Base-by-base conservation (phyloP, 1,284 basidiomycete species). In the Tilletia walkeri region DNA sequence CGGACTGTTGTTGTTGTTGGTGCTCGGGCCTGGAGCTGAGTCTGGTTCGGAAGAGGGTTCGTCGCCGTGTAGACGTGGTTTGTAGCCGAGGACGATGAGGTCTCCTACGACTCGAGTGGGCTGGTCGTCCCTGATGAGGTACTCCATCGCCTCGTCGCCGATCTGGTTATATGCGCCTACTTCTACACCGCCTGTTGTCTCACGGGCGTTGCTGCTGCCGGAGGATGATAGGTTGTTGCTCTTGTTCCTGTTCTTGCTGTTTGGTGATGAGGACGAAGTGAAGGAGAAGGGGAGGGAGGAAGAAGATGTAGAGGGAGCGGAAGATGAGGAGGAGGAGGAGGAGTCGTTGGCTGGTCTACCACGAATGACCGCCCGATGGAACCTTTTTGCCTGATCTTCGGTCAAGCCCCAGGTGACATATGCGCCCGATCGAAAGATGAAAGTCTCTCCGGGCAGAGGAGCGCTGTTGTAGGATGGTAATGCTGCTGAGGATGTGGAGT, bases 141-240 rank as follows among this genome's bases (percentile, higher is more conserved):
- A 82, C 59, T 82, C 81, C 80, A 83, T 81, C 10, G 73, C 80
- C 65, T 83, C 81, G 66, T 83, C 81, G 41, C 81, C 81, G 16
- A 80, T 70, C 54, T 78, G 75, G 1, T 69, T 65, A 48, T 81
- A 81, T 18, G 67, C 65, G 2, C 67, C 73, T 0, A 73, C 47
- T 59, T 83, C 81, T 20, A 80, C 56, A 30, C 24, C 56, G 18
- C 18, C 56, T 5, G n/a, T n/a, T n/a, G 12, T 18, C 50, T 7
- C 56, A 45, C 41, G 6, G n/a, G n/a, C n/a, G n/a, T n/a, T n/a
- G n/a, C n/a, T n/a, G n/a, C n/a, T n/a, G n/a, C n/a, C n/a, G n/a
- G n/a, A n/a, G n/a, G n/a, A n/a, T n/a, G 41, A 7, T 45, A 45
- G 9, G 41, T 45, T 45, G 14, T 45, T 45, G 41, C 14, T 45